Conservation (phyloP, 306 rosid genomes). For the Pterocarpus santalinus region DNA sequence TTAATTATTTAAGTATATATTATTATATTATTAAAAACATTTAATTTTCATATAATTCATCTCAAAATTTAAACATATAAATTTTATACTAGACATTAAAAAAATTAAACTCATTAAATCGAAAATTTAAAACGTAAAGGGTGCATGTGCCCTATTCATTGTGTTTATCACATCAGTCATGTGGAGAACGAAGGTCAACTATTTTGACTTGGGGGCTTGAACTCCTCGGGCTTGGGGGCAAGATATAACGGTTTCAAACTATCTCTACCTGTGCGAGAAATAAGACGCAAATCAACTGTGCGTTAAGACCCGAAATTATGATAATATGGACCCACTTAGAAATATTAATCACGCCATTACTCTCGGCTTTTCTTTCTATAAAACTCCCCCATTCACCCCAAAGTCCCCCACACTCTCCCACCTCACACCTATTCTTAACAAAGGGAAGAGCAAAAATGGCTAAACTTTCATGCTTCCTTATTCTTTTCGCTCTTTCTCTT, state of each 20-base stretch:
- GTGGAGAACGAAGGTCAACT: constrained; percentile 51
- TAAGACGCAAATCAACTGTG: constrained; percentile 24
- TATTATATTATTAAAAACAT: too few relatives aligned
- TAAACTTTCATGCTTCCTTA: constrained; percentile 42
- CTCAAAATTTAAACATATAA: too few relatives aligned
- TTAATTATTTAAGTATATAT: too few relatives aligned
- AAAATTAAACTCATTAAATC: neutral
- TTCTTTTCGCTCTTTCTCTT: constrained; percentile 47
- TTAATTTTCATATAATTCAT: too few relatives aligned
- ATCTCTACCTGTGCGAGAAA: neutral
- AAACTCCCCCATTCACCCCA: constrained; percentile 33
- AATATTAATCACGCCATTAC: constrained; percentile 87
- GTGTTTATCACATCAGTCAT: neutral
- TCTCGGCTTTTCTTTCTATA: constrained; percentile 78
- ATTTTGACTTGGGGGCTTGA: constrained; percentile 53
- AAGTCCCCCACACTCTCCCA: constrained; percentile 18
- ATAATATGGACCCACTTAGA: constrained; percentile 43
- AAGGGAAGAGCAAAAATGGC: constrained; percentile 52
- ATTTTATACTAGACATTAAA: neutral
- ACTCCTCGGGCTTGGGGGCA: neutral
- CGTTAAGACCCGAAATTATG: constrained; percentile 54
- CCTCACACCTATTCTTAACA: neutral
- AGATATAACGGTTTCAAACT: constrained; percentile 62
- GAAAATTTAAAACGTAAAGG: neutral
- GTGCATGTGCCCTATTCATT: neutral